These are phyloP conservation scores for Pseudogymnoascus sp. DNA, from an alignment of 2,329 filamentous ascomycete species.

Conservation along the genomic window DNA sequence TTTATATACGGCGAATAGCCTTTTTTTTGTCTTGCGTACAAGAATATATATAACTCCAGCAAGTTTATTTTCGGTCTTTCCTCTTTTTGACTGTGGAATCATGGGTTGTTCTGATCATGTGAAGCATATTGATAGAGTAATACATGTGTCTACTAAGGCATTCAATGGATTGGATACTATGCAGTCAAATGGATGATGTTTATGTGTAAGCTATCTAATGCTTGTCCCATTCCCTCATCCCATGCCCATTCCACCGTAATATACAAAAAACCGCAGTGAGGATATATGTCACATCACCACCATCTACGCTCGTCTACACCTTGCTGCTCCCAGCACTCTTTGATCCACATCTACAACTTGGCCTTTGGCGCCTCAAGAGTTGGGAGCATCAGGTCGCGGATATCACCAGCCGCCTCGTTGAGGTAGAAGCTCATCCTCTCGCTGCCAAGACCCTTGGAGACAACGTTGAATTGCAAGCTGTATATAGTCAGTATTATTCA, in stretches of 20 bases:
- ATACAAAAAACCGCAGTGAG: conserved; percentile 8
- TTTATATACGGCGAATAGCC: neutral
- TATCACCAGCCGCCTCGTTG: conserved; percentile 85
- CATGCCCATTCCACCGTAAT: neutral
- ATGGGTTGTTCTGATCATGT: neutral
- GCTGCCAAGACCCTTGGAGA: conserved; percentile 85
- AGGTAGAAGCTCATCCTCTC: conserved; percentile 94
- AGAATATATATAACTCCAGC: neutral
- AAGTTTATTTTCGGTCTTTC: neutral
- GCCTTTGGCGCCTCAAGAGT: conserved; percentile 75
- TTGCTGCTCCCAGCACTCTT: neutral
- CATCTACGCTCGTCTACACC: neutral
- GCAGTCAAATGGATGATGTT: neutral
- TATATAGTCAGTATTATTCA: neutral
- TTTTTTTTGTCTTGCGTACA: conserved; percentile 6
- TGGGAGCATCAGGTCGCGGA: conserved; percentile 78
- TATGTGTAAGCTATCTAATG: conserved; percentile 3
- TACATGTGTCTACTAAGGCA: neutral
- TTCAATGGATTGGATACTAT: neutral
- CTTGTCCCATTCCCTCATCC: conserved; percentile 1
- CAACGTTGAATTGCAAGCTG: conserved; percentile 96
- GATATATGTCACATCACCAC: neutral
- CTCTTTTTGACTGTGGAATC: neutral
- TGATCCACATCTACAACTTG: conserved; percentile 59
- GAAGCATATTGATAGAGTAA: neutral